These are phyloP conservation scores for Chlorella sp. DNA, from an alignment of 139 green algal species.

Conservation along the genomic window DNA sequence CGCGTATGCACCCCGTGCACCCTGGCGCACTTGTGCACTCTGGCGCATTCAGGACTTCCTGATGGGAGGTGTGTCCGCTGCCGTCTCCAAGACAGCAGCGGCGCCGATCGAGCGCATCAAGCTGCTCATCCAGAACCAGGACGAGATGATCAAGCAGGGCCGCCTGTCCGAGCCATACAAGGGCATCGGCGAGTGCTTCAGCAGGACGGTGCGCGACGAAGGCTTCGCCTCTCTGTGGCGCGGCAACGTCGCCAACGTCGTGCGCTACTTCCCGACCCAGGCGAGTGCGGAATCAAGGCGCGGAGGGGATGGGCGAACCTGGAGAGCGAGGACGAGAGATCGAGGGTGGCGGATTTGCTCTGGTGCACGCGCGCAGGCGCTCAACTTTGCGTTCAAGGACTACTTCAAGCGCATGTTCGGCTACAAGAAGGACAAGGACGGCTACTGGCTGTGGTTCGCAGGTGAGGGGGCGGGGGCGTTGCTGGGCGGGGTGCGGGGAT, in stretches of 20 bases:
- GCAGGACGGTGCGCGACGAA: constrained; percentile 78
- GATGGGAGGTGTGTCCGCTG: constrained; percentile 59
- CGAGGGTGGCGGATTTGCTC: too few relatives aligned
- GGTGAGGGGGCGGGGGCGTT: too few relatives aligned
- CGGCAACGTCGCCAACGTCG: constrained; percentile 96
- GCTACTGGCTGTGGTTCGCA: constrained; percentile 96
- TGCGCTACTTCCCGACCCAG: constrained; percentile 88
- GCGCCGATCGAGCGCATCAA: constrained; percentile 97
- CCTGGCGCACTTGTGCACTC: too few relatives aligned
- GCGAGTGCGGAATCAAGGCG: background rate
- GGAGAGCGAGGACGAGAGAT: too few relatives aligned
- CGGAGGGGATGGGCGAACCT: background rate
- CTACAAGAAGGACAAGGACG: constrained; percentile 84
- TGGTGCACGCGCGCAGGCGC: constrained; percentile 51
- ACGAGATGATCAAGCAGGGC: constrained; percentile 67
- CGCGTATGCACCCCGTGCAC: background rate
- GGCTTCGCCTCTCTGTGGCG: constrained; percentile 93
- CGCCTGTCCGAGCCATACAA: constrained; percentile 66
- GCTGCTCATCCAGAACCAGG: constrained; percentile 80
- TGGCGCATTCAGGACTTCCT: constrained; percentile 45
- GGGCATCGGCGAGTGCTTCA: constrained; percentile 95
- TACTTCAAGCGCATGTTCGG: constrained; percentile 98
- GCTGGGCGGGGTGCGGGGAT: too few relatives aligned
- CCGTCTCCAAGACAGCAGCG: constrained; percentile 90
- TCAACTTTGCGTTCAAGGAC: constrained; percentile 99